Evolutionary conservation across 1,284 basidiomycete genomes (phyloP), one percentile per base, ranked within the genome.

Genomic region (Tetrapyrgos nigripes): DNA sequence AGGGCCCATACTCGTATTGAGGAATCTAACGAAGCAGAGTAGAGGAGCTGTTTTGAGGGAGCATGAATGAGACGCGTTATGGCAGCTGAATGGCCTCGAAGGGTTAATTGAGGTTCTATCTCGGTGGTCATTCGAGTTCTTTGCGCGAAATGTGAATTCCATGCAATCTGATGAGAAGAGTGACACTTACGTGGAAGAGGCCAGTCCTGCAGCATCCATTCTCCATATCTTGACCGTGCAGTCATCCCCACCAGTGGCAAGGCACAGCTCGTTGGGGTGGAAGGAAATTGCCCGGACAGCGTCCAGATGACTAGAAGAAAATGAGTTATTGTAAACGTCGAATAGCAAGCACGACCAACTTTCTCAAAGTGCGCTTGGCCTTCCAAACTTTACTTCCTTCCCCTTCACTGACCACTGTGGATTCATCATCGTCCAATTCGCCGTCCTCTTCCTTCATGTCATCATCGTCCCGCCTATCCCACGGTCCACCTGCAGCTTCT

Each of bases 211-310:
- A 24, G 89, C 83, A 65, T 94, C 92, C 79, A 95, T 84, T 62
- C 92, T 83, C 97, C 97, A 99, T 62, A 98, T 87, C 76, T 98
- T 99, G 65, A 99, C 90, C 13, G 95, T 97, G 72, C 87, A 93
- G 72, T 99, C 97, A 73, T 98, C 96, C 40, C 94, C 93, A 37
- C 92, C 97, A 44, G 93, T 95, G 10, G 93, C 94, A 45, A 98
- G 79, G 61, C 90, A 88, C 50, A 94, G 76, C 64, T 94, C 92
- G 29, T 80, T 89, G 1, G 91, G 91, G 70, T 95, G 92, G 81
- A 97, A 97, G 0, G 92, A 88, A 24, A 98, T 81, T 10, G 94
- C 89, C 50, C 96, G 88, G 33, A 98, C 95, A 26, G 94, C 88
- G 74, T 98, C 97, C 63, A 98, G 81, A 73, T 99, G 97, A 74